Evolutionary conservation across 257 asterid genomes (phyloP).

Genomic region (Plectranthus barbatus): DNA sequence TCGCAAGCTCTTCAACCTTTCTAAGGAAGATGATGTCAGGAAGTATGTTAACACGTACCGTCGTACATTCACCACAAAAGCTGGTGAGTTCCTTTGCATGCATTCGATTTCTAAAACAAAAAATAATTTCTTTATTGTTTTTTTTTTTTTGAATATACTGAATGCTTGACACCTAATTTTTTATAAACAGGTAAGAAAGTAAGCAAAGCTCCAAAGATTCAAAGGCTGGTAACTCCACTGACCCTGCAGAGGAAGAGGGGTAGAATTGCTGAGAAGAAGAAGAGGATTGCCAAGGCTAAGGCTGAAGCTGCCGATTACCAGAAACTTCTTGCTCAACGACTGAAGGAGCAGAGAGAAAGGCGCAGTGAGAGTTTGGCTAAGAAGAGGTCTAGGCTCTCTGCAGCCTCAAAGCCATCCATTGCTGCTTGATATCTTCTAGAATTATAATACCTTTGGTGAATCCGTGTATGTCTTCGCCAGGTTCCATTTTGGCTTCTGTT

Average conservation of each 20-base stretch:
- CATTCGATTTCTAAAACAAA: neutral
- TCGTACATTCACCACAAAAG: constrained; percentile 32
- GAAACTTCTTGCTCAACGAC: constrained; percentile 52
- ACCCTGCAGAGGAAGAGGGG: constrained; percentile 40
- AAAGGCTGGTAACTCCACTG: constrained; percentile 40
- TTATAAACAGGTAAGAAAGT: constrained; percentile 33
- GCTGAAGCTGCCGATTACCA: constrained; percentile 62
- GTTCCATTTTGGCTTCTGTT: too few relatives aligned
- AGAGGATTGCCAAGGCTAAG: constrained; percentile 64
- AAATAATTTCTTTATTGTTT: too few relatives aligned
- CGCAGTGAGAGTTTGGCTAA: constrained; percentile 60
- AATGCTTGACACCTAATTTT: neutral
- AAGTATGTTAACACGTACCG: constrained; percentile 58
- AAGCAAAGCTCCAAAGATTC: constrained; percentile 46
- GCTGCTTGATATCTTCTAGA: constrained; percentile 10
- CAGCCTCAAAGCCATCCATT: constrained; percentile 24
- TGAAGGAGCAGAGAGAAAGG: constrained; percentile 68
- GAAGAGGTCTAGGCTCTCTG: constrained; percentile 36
- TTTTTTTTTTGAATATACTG: too few relatives aligned
- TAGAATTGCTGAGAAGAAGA: constrained; percentile 56
- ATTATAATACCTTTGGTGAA: neutral
- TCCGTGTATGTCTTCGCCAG: neutral
- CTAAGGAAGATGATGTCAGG: constrained; percentile 71
- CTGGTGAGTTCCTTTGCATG: constrained; percentile 9
- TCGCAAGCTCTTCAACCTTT: constrained; percentile 68